phyloP scores from a whole-genome alignment of 345 rosid species.

The Durio zibethinus region DNA sequence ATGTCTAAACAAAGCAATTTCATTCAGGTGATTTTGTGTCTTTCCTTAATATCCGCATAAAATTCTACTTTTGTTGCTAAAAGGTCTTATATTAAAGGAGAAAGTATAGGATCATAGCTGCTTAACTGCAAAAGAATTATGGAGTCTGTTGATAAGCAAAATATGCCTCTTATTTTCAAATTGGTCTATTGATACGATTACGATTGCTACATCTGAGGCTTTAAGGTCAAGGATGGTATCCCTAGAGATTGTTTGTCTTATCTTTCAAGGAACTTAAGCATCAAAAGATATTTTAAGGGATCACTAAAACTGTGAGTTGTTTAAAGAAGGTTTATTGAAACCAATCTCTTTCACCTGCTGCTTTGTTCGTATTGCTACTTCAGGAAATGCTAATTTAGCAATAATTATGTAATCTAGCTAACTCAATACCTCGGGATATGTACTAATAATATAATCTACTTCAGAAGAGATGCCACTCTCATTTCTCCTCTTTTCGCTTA shows the following conservation, averaged over 20 bases:
- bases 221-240: background rate
- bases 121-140: background rate
- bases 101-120: background rate
- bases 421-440: background rate
- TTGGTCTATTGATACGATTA: background rate
- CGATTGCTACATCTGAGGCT: background rate
- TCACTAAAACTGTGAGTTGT: background rate
- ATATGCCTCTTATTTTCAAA: background rate
- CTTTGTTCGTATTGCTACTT: slow-evolving; percentile 1
- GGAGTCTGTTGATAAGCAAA: background rate
- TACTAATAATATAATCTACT: background rate
- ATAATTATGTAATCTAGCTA: background rate
- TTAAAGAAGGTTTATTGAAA: background rate
- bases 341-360: background rate
- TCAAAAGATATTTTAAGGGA: background rate
- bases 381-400: background rate
- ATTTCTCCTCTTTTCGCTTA: background rate
- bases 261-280: background rate
- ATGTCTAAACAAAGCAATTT: background rate
- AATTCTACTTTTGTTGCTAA: background rate
- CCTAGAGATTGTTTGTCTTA: background rate
- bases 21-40: background rate
- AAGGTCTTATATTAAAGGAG: background rate
- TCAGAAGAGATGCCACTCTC: background rate
- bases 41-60: background rate